Evolutionary conservation across 495 filamentous ascomycete species (phyloP), one percentile per base, ranked within the genome.

Genomic region (Annulohypoxylon stygium): DNA sequence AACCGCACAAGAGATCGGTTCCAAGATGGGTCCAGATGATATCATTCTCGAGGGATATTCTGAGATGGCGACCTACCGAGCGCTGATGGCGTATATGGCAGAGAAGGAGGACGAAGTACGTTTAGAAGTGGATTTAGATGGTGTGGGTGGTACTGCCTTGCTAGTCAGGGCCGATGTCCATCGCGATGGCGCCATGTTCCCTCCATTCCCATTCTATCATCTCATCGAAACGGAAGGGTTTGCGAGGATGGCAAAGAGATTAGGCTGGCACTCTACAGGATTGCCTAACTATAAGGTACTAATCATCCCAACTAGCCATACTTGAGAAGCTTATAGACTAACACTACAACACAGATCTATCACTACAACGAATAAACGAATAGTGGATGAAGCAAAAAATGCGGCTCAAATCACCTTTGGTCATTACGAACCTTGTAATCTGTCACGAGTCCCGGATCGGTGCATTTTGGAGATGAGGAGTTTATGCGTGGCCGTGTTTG

Each of bases 171-270:
- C 97, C 0, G 97, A 98, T 64, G 96, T 99, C 7, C 96, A 99
- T 76, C 88, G 96, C 12, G 97, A 99, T 79, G 96, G 96, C 3
- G 96, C 97, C 64, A 99, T 99, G 96, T 99, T 99, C 80, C 96
- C 96, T 16, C 88, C 96, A 0, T 99, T 99, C 79, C 81, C 95
- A 3, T 99, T 99, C 78, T 99, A 97, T 77, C 93, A 98, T 81
- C 81, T 99, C 30, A 95, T 99, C 70, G 96, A 99, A 84, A 98
- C 97, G 4, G 96, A 99, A 78, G 96, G 96, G 0, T 99, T 99
- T 76, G 95, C 97, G 12, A 97, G 95, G 82, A 99, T 99, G 96
- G 95, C 94, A 18, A 90, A 85, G 74, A 86, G 96, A 65, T 80
- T 99, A 76, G 94, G 94, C 18, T 97, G 95, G 89, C 84, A 89